Base-by-base conservation (phyloP, 2,329 filamentous ascomycete species). In the Colletotrichum gigasporum region DNA sequence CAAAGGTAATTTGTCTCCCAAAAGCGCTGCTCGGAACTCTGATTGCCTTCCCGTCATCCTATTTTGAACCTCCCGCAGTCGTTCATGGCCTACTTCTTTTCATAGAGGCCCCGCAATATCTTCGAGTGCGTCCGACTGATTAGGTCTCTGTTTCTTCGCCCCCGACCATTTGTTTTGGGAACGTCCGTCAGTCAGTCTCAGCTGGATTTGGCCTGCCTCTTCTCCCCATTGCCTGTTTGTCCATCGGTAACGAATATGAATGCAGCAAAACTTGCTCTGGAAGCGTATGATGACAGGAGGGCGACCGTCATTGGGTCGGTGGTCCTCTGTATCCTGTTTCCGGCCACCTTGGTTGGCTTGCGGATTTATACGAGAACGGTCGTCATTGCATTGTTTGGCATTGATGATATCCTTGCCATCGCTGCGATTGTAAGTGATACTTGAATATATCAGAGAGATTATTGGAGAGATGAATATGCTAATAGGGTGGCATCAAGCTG, bases 351-450 rank as follows among this genome's bases (percentile, higher is more conserved):
- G 51, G 67, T 72, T n/a, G 54, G 48, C 4, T 28, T 71, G 14
- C 67, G 73, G 28, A 52, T 71, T 16, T 74, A 69, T 50, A 72
- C 69, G 18, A 60, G 73, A 30, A 68, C 66, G 6, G 65, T 68
- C 12, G 63, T 74, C 26, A 67, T 73, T 14, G 53, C 68, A 18
- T 63, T 69, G 22, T 59, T 73, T 18, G 73, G 73, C 12, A 45
- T 69, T 9, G 71, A 75, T 42, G 73, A 74, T 45, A 65, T 58
- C 35, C 62, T 69, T 14, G 71, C 71, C 3, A 67, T 72, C n/a
- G 16, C 63, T 10, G 69, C 70, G 6, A 35, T 73, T 42, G 72
- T 74, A 41, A 54, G 67, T 67, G 9, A 28, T 14, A n/a, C n/a
- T n/a, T n/a, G n/a, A n/a, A n/a, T n/a, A n/a, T n/a, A n/a, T n/a